phyloP scores from a whole-genome alignment of 1,284 basidiomycete species.

The Puccinia novopanici region DNA sequence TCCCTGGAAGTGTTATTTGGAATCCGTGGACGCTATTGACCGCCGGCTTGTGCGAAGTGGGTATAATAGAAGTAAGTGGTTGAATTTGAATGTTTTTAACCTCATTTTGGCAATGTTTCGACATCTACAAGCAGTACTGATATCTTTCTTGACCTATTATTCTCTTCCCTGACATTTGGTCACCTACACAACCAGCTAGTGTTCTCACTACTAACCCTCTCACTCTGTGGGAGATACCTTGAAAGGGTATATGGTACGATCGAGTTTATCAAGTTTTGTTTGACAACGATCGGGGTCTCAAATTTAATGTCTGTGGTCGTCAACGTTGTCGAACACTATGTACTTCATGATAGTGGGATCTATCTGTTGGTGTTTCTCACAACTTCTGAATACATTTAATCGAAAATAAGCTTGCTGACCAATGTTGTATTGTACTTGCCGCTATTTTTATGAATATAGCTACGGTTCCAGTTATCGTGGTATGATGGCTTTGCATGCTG shows the following conservation, averaged over 20 bases:
- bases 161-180: constrained; percentile 52
- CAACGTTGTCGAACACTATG: constrained; percentile 70
- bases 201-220: constrained; percentile 74
- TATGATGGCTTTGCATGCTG: constrained; percentile 85
- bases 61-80: constrained; percentile 73
- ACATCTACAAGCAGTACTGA: not conserved
- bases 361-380: constrained; percentile 25
- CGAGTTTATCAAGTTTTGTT: constrained; percentile 83
- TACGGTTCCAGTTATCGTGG: constrained; percentile 88
- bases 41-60: constrained; percentile 81
- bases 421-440: constrained; percentile 10
- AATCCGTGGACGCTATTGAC: constrained; percentile 92
- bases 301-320: constrained; percentile 83
- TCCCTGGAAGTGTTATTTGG: constrained; percentile 79
- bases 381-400: not conserved
- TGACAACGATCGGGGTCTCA: constrained; percentile 73
- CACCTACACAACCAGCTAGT: constrained; percentile 66
- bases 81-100: constrained; percentile 2
- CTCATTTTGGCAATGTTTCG: not conserved
- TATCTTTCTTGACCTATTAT: not conserved
- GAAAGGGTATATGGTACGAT: constrained; percentile 88
- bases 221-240: constrained; percentile 81
- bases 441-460: constrained; percentile 61
- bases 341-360: constrained; percentile 32
- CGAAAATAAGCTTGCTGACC: not conserved